Base-by-base conservation (phyloP, 495 filamentous ascomycete species). In the Aspergillus haitiensis region DNA sequence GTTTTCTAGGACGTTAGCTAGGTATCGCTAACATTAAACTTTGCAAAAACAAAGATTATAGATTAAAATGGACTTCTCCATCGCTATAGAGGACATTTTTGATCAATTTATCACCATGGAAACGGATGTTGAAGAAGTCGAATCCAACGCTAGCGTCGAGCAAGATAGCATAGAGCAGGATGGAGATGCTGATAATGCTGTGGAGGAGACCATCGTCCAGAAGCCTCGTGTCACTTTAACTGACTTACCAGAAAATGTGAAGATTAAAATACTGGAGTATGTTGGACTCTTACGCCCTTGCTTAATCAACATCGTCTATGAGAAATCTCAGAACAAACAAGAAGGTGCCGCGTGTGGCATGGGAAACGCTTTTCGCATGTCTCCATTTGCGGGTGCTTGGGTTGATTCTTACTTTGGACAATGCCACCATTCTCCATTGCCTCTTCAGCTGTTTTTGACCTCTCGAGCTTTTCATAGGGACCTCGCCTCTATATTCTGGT, bases 241-340 rank as follows among this genome's bases (percentile, higher is more conserved):
- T 3, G 56, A 69, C 31, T 54, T 72, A 21, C 69, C 69, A 6
- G 46, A 63, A 10, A 8, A 64, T 18, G 35, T 65, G 39, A 58
- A 59, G 13, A 57, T 54, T 11, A 57, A 27, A 16, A 67, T 73
- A 52, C 60, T 73, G 49, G 36, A 60, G 55, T 67, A 70, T 58
- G 67, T 67, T 47, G 63, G 64, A 3, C 59, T 72, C 2, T 35
- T 66, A 32, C 51, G 67, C 10, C 57, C 56, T n/a, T 69, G 64
- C 40, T 33, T 62, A 15, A 64, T 67, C 47, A 45, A 67, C 31
- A 13, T 69, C 35, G 44, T 18, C 11, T 36, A 12, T 37, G 65
- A 67, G 40, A 56, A 55, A 13, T n/a, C 10, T 13, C 52, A 60
- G 18, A 9, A 4, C 42, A 62, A 64, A 37, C 34, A 40, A 7